Conservation (phyloP, 306 rosid species). For the Benincasa hispida region DNA sequence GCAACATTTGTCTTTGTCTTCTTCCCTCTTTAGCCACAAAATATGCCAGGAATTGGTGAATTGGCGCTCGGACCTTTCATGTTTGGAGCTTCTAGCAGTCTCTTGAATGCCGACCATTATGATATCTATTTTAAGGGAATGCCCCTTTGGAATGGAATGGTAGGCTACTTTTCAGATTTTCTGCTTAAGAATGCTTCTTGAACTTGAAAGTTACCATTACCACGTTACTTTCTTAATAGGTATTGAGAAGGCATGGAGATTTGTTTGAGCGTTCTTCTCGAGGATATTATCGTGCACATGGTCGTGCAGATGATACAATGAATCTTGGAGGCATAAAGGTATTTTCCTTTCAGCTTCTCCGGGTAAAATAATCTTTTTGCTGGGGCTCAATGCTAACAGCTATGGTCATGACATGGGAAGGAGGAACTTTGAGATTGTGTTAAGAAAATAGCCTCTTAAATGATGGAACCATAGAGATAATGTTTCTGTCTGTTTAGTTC, state of each 20-base stretch:
- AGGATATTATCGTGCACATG: slow-evolving; percentile 90
- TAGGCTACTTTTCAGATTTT: slow-evolving; percentile 20
- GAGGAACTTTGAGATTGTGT: neutral
- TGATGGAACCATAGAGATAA: neutral
- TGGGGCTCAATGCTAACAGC: neutral
- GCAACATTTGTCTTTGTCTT: neutral
- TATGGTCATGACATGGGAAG: neutral
- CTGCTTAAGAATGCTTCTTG: neutral
- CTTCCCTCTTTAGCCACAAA: slow-evolving; percentile 37
- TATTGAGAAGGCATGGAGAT: slow-evolving; percentile 89
- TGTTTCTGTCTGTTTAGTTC: neutral
- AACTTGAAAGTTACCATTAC: slow-evolving; percentile 9
- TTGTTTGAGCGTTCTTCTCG: slow-evolving; percentile 63
- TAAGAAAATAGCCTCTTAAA: neutral
- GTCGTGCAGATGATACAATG: slow-evolving; percentile 97
- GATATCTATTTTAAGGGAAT: slow-evolving; percentile 77
- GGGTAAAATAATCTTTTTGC: neutral
- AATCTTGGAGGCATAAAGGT: slow-evolving; percentile 99
- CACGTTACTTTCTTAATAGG: slow-evolving; percentile 22
- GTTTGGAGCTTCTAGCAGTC: slow-evolving; percentile 65
- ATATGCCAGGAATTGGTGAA: slow-evolving; percentile 84
- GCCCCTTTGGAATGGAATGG: slow-evolving; percentile 79
- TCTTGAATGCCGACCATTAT: slow-evolving; percentile 83
- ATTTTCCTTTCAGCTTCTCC: neutral
- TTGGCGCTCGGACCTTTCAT: slow-evolving; percentile 78